A percentile compares a stretch with the other conserved stretches of the same genome.
Conservation (phyloP, 495 filamentous ascomycete species). For the Xylaria grammica region DNA sequence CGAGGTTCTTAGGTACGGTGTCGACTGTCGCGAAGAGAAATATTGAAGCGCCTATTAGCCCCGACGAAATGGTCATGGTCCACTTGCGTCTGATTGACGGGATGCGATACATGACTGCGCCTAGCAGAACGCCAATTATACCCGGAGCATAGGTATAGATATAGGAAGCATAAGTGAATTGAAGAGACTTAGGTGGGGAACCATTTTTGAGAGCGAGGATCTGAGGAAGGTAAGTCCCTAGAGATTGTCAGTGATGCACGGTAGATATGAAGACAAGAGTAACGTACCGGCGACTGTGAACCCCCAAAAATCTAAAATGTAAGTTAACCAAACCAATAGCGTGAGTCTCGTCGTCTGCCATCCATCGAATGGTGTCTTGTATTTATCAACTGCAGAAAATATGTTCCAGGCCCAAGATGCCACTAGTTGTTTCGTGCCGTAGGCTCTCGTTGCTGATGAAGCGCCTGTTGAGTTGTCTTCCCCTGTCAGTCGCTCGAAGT, state of each 20-base stretch:
- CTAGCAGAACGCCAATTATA: conserved; percentile 48
- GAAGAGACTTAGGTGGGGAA: conserved; percentile 29
- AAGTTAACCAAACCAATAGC: conserved; percentile 16
- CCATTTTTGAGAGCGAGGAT: conserved; percentile 48
- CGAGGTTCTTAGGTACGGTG: conserved; percentile 47
- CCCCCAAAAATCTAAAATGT: conserved; percentile 20
- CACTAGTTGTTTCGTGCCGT: background rate
- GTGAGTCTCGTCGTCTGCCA: conserved; percentile 20
- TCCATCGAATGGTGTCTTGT: background rate
- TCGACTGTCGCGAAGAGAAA: conserved; percentile 53
- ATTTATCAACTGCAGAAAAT: background rate
- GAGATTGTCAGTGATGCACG: background rate
- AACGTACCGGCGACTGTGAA: conserved; percentile 15
- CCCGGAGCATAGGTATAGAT: conserved; percentile 53
- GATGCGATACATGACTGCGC: conserved; percentile 44
- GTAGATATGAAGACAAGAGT: background rate
- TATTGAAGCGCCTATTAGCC: conserved; percentile 50
- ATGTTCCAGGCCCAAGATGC: background rate
- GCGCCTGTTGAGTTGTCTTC: conserved; percentile 5
- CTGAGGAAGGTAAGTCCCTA: conserved; percentile 47
- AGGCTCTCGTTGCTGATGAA: background rate
- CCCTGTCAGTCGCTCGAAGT: conserved; percentile 1
- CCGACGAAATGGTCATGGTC: conserved; percentile 53
- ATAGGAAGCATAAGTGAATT: conserved; percentile 48
- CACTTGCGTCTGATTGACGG: conserved; percentile 49